Percentiles rank a stretch among this genome's conserved stretches.
Evolutionary conservation across 2,329 filamentous ascomycete species (phyloP).

Genomic region (Penicillium sp.): DNA sequence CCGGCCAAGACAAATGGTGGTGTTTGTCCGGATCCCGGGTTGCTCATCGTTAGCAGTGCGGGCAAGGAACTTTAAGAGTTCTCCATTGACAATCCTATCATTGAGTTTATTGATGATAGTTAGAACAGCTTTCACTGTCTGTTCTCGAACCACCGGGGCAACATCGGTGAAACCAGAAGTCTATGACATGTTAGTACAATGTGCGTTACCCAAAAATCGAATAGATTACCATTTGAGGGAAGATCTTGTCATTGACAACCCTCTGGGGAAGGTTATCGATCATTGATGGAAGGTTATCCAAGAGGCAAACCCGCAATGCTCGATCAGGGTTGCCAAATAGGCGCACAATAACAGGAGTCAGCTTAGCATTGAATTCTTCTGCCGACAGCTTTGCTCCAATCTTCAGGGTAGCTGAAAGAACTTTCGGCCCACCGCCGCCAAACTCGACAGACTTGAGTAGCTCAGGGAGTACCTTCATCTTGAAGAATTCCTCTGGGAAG

Average conservation of each 20-base stretch:
- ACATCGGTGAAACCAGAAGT: slow-evolving; percentile 92
- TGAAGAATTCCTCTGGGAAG: slow-evolving; percentile 97
- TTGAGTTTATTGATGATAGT: slow-evolving; percentile 85
- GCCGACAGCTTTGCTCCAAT: slow-evolving; percentile 82
- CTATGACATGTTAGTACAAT: slow-evolving; percentile 43
- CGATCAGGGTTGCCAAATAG: slow-evolving; percentile 89
- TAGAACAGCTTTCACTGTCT: slow-evolving; percentile 92
- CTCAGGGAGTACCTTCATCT: slow-evolving; percentile 92
- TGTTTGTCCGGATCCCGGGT: slow-evolving; percentile 95
- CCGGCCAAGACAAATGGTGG: slow-evolving; percentile 94
- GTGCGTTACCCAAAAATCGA: not conserved
- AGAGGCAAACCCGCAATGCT: slow-evolving; percentile 82
- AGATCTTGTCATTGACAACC: slow-evolving; percentile 93
- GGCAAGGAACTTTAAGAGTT: slow-evolving; percentile 83
- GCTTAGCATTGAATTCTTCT: slow-evolving; percentile 82
- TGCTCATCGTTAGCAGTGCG: slow-evolving; percentile 98
- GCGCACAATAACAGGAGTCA: slow-evolving; percentile 83
- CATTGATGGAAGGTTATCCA: slow-evolving; percentile 87
- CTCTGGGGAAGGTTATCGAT: slow-evolving; percentile 87
- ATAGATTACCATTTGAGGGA: slow-evolving; percentile 75
- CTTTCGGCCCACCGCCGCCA: slow-evolving; percentile 89
- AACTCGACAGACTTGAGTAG: slow-evolving; percentile 99
- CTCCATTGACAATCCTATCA: slow-evolving; percentile 89
- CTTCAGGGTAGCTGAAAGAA: slow-evolving; percentile 83
- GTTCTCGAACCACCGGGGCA: slow-evolving; percentile 87